These are phyloP conservation scores for Aspergillus sp. DNA, from an alignment of 2,329 filamentous ascomycete species.

Conservation along the genomic window DNA sequence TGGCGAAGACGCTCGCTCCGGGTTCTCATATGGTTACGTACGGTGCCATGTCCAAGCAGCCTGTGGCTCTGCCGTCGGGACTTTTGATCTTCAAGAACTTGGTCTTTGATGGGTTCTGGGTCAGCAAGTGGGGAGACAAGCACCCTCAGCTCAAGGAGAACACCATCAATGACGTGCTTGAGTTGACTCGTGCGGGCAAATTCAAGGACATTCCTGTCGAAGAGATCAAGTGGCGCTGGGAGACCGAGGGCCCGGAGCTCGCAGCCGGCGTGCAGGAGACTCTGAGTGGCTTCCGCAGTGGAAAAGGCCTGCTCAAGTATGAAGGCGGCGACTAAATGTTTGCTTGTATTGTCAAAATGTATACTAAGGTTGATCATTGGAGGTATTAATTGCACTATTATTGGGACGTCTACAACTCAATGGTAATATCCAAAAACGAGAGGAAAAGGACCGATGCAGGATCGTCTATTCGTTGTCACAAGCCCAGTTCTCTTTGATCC, in stretches of 20 bases:
- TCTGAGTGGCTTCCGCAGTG: slow-evolving; percentile 76
- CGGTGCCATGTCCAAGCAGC: slow-evolving; percentile 90
- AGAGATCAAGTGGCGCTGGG: slow-evolving; percentile 78
- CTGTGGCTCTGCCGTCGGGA: slow-evolving; percentile 75
- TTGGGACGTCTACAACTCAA: too few relatives aligned
- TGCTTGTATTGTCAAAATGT: slow-evolving; percentile 9
- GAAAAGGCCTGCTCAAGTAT: slow-evolving; percentile 90
- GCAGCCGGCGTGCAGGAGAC: slow-evolving; percentile 77
- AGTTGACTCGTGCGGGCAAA: slow-evolving; percentile 69
- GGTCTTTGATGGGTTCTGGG: slow-evolving; percentile 89
- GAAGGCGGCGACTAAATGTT: slow-evolving; percentile 42
- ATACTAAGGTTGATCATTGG: slow-evolving; percentile 9
- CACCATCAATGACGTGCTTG: slow-evolving; percentile 82
- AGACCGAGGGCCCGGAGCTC: slow-evolving; percentile 69
- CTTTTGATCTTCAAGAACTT: slow-evolving; percentile 93
- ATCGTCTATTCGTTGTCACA: slow-evolving; percentile 22
- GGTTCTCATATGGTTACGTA: slow-evolving; percentile 84
- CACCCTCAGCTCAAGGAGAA: slow-evolving; percentile 71
- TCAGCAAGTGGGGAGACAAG: slow-evolving; percentile 80
- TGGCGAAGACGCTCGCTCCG: slow-evolving; percentile 71
- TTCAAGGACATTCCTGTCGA: slow-evolving; percentile 84
- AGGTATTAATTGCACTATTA: neutral
- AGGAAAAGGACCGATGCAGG: neutral
- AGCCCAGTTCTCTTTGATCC: slow-evolving; percentile 58
- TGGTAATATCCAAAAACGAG: neutral